Evolutionary conservation across 495 filamentous ascomycete species (phyloP).

Genomic region (Penicillium nucicola): DNA sequence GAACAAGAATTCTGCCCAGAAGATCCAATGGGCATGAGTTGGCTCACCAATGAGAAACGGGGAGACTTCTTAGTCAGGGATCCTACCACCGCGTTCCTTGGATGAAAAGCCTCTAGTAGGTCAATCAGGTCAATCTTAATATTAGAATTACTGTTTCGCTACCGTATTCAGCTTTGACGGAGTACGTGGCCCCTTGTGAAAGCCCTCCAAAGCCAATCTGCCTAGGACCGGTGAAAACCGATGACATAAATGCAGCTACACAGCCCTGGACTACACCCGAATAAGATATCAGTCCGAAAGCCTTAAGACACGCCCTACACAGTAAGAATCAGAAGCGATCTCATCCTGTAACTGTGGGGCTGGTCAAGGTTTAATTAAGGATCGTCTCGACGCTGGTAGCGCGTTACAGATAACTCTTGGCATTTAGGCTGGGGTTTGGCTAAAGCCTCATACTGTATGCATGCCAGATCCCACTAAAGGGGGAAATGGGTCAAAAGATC

Average conservation of each 20-base stretch:
- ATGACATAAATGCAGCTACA: conserved; percentile 7
- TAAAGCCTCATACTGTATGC: conserved; percentile 16
- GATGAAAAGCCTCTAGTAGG: conserved; percentile 8
- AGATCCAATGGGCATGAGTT: neutral
- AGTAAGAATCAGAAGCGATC: conserved; percentile 11
- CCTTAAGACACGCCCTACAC: neutral
- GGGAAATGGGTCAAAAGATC: neutral
- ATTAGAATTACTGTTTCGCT: conserved; percentile 1
- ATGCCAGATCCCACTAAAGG: neutral
- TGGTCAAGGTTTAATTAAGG: conserved; percentile 47
- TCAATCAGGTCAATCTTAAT: conserved; percentile 20
- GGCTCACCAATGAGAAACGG: conserved; percentile 13
- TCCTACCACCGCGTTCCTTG: conserved; percentile 13
- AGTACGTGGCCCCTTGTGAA: conserved; percentile 1
- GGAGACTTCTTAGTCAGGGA: conserved; percentile 9
- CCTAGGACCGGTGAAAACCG: conserved; percentile 4
- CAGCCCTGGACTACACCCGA: conserved; percentile 16
- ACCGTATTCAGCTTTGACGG: neutral
- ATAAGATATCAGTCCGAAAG: conserved; percentile 14
- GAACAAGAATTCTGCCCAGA: neutral
- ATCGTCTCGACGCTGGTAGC: conserved; percentile 35
- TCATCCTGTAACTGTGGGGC: conserved; percentile 32
- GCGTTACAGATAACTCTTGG: conserved; percentile 35
- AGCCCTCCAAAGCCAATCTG: neutral
- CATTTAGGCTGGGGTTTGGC: conserved; percentile 26